A percentile compares a stretch with the other conserved stretches of the same genome.
Evolutionary conservation across 1,284 basidiomycete genomes (phyloP).

Genomic region (Porogramme epimiltina): DNA sequence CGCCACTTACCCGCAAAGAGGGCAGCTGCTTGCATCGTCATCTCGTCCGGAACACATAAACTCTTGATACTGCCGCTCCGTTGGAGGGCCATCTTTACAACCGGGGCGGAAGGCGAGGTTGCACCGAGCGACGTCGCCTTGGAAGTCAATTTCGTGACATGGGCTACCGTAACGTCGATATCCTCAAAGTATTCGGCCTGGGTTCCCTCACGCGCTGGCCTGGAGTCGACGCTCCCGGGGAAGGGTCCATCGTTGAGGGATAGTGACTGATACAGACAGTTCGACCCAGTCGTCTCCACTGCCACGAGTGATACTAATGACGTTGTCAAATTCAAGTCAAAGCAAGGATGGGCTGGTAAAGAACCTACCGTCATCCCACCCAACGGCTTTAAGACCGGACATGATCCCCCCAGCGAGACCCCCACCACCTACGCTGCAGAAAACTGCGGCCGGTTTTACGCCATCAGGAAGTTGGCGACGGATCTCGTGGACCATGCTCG

Average conservation of each 20-base stretch:
- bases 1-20: conserved; percentile 54
- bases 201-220: conserved; percentile 27
- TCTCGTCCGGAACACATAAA: conserved; percentile 64
- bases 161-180: conserved; percentile 53
- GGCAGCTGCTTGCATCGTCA: conserved; percentile 61
- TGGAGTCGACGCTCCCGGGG: conserved; percentile 5
- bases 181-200: conserved; percentile 39
- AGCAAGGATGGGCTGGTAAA: too few species aligned
- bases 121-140: conserved; percentile 73
- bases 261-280: conserved; percentile 73
- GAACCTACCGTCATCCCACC: conserved; percentile 63
- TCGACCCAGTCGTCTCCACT: conserved; percentile 69
- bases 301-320: conserved; percentile 62
- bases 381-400: conserved; percentile 56
- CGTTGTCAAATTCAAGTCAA: too few species aligned
- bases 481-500: conserved; percentile 69
- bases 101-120: conserved; percentile 57
- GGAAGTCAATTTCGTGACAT: conserved; percentile 58
- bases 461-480: conserved; percentile 45
- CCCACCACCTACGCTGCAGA: conserved; percentile 77
- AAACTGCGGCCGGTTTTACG: conserved; percentile 64
- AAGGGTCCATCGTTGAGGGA: conserved; percentile 53
- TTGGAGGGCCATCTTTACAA: conserved; percentile 64
- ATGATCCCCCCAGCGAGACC: conserved; percentile 72
- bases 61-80: conserved; percentile 56